phyloP scores from a whole-genome alignment of 2,329 filamentous ascomycete genomes.

The Epichloe typhina region DNA sequence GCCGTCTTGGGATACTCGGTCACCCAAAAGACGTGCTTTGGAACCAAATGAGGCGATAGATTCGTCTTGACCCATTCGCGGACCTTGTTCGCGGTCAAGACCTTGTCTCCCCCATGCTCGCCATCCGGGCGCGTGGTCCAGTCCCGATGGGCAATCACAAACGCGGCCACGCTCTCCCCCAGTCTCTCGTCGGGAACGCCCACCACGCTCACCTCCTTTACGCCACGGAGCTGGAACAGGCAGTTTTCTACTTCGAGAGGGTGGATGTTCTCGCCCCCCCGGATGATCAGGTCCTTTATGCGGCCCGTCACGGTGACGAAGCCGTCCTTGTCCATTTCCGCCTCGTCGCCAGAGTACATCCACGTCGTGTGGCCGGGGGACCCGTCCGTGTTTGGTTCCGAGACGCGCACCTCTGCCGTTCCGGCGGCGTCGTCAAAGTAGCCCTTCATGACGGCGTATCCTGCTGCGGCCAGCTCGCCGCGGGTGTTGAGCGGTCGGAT shows the following conservation, averaged over 20 bases:
- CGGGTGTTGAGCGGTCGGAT: conserved; percentile 53
- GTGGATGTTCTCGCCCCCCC: conserved; percentile 91
- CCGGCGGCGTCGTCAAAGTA: conserved; percentile 67
- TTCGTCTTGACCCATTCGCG: conserved; percentile 57
- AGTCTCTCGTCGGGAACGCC: conserved; percentile 71
- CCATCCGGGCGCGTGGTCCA: conserved; percentile 16
- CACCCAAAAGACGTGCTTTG: conserved; percentile 81
- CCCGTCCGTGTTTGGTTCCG: conserved; percentile 26
- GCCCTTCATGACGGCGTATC: conserved; percentile 82
- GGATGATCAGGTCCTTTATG: conserved; percentile 92
- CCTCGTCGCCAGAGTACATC: conserved; percentile 93
- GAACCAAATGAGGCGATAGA: conserved; percentile 65
- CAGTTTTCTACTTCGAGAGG: conserved; percentile 87
- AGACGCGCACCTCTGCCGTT: conserved; percentile 52
- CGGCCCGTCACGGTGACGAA: conserved; percentile 82
- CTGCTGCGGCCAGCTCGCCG: conserved; percentile 72
- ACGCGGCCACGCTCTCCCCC: conserved; percentile 84
- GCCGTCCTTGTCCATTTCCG: conserved; percentile 66
- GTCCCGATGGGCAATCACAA: conserved; percentile 45
- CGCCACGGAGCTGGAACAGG: conserved; percentile 55
- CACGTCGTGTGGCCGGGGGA: conserved; percentile 40
- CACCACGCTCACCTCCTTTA: conserved; percentile 70
- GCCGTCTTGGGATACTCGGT: conserved; percentile 85
- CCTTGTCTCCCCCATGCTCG: conserved; percentile 10
- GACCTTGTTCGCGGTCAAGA: conserved; percentile 45